Percentiles rank a stretch among this genome's conserved stretches.
Evolutionary conservation across 306 rosid species (phyloP).

Genomic region (Cicer judaicum): DNA sequence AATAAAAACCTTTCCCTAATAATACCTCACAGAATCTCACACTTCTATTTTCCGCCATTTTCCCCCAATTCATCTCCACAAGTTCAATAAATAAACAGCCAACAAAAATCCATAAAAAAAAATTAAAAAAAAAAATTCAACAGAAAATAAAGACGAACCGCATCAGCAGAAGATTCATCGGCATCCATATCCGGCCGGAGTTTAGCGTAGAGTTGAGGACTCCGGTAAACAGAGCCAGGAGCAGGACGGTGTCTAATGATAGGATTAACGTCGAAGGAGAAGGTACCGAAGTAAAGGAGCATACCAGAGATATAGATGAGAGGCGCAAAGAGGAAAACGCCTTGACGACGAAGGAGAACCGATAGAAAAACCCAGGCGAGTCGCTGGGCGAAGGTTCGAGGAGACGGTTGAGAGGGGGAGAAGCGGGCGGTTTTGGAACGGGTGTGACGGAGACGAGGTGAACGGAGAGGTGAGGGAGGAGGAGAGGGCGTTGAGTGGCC

Average conservation of each 20-base stretch:
- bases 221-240: conserved; percentile 81
- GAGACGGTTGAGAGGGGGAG: conserved; percentile 51
- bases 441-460: conserved; percentile 70
- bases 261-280: conserved; percentile 76
- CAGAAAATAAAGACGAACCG: conserved; percentile 55
- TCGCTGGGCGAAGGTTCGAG: conserved; percentile 65
- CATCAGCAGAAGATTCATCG: conserved; percentile 74
- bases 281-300: conserved; percentile 87
- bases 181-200: conserved; percentile 75
- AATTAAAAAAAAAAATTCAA: neutral
- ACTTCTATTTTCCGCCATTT: neutral
- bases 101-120: neutral
- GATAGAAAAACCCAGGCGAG: conserved; percentile 76
- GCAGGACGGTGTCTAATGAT: conserved; percentile 71
- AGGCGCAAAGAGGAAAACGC: conserved; percentile 83
- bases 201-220: conserved; percentile 73
- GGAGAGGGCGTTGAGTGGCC: conserved; percentile 81
- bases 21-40: neutral
- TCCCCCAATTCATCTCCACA: neutral
- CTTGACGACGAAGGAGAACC: conserved; percentile 83
- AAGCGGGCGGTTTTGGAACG: conserved; percentile 63
- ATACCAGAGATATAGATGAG: conserved; percentile 77
- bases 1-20: neutral
- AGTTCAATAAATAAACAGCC: neutral
- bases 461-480: conserved; percentile 73